A percentile compares a stretch with the other conserved stretches of the same genome.
Conservation (phyloP, 139 green algal species). For the Chlorokybus atmophyticus region DNA sequence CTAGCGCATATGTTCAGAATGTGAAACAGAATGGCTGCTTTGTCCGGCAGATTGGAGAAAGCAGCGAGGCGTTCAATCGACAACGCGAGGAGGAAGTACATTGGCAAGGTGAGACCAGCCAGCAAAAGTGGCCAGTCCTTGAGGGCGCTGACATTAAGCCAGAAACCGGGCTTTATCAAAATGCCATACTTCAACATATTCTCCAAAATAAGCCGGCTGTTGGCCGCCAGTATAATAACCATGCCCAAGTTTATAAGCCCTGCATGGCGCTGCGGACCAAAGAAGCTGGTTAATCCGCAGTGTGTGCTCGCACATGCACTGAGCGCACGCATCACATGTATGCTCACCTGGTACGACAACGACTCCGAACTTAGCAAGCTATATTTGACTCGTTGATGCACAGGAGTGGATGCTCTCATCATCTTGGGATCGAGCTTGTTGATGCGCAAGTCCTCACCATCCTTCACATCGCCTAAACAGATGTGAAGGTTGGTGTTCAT, state of each 20-base stretch:
- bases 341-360: slow-evolving; percentile 16
- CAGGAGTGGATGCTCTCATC: slow-evolving; percentile 4
- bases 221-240: slow-evolving; percentile 28
- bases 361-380: slow-evolving; percentile 15
- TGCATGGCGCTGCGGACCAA: slow-evolving; percentile 15
- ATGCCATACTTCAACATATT: slow-evolving; percentile 36
- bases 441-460: no score
- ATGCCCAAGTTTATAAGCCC: slow-evolving; percentile 29
- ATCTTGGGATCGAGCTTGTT: not conserved
- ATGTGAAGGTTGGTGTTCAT: no score
- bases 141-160: not conserved
- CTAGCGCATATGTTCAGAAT: no score
- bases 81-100: no score
- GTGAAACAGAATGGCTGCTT: no score
- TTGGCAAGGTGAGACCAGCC: no score
- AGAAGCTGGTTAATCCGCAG: not conserved
- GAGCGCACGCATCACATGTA: not conserved
- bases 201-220: slow-evolving; percentile 32
- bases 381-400: slow-evolving; percentile 6
- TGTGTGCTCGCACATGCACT: not conserved
- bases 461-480: no score
- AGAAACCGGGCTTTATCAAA: slow-evolving; percentile 18
- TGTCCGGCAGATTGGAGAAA: no score
- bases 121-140: slow-evolving; percentile 22
- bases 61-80: no score